A percentile compares a stretch with the other conserved stretches of the same genome.
Conservation (phyloP, 2,329 filamentous ascomycete genomes). For the Aspergillus proliferans region DNA sequence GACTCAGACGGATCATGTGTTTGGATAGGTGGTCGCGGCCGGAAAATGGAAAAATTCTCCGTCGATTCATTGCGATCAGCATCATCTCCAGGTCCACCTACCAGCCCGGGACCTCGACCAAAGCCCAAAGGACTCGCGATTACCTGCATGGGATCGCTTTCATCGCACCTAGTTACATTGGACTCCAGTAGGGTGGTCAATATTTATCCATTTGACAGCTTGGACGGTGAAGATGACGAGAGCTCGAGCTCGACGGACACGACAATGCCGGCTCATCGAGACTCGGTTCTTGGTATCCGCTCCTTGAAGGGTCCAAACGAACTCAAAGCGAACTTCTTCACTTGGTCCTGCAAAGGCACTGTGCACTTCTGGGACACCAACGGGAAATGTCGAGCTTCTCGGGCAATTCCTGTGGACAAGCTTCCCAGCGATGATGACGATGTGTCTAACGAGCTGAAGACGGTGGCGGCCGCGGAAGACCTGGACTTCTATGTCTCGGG, state of each 20-base stretch:
- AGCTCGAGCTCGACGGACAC: slow-evolving; percentile 20
- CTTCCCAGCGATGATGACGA: slow-evolving; percentile 39
- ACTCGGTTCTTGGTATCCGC: slow-evolving; percentile 64
- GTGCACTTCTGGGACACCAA: slow-evolving; percentile 76
- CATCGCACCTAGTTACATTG: slow-evolving; percentile 64
- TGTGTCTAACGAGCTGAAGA: slow-evolving; percentile 51
- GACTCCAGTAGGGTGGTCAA: slow-evolving; percentile 71
- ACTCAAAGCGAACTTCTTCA: slow-evolving; percentile 69
- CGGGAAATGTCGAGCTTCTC: slow-evolving; percentile 60
- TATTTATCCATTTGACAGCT: slow-evolving; percentile 44
- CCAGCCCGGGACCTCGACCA: slow-evolving; percentile 14
- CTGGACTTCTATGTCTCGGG: slow-evolving; percentile 69
- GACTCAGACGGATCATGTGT: slow-evolving; percentile 51
- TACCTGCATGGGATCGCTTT: slow-evolving; percentile 63
- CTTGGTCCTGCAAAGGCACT: slow-evolving; percentile 76
- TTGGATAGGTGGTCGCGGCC: slow-evolving; percentile 64
- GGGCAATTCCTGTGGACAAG: slow-evolving; percentile 66
- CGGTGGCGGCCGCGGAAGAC: slow-evolving; percentile 53
- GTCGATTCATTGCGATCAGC: slow-evolving; percentile 34
- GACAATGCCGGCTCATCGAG: slow-evolving; percentile 51
- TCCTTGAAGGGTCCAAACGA: slow-evolving; percentile 56
- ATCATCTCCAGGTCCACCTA: slow-evolving; percentile 18
- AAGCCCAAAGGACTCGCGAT: slow-evolving; percentile 38
- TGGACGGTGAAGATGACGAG: slow-evolving; percentile 25
- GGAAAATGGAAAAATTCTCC: slow-evolving; percentile 46